Percentiles rank a stretch among this genome's conserved stretches.
Evolutionary conservation across 495 filamentous ascomycete species (phyloP).

Genomic region (Penicillium lagena): DNA sequence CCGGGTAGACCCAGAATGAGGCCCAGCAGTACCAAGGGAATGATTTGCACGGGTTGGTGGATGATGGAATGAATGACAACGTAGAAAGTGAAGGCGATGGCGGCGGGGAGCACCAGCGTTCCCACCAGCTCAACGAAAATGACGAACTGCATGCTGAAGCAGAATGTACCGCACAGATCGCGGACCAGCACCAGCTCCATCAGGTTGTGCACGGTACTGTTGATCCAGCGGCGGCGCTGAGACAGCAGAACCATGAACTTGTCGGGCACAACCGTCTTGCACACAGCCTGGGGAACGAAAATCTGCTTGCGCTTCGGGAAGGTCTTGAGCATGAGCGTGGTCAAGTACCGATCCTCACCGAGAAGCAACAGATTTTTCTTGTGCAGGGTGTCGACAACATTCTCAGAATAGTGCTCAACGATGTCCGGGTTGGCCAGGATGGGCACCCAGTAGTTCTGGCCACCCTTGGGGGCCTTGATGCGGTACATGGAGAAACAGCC

Average conservation of each 20-base stretch:
- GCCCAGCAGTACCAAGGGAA: constrained; percentile 83
- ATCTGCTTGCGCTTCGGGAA: constrained; percentile 99
- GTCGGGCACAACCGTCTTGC: constrained; percentile 96
- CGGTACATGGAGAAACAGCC: constrained; percentile 99
- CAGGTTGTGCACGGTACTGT: constrained; percentile 97
- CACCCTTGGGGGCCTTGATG: constrained; percentile 97
- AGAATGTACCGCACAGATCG: constrained; percentile 97
- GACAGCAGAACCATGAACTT: constrained; percentile 87
- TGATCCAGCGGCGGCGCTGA: constrained; percentile 96
- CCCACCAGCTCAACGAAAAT: constrained; percentile 95
- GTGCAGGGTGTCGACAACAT: constrained; percentile 97
- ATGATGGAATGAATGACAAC: constrained; percentile 87
- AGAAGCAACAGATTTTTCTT: constrained; percentile 96
- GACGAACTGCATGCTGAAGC: constrained; percentile 99
- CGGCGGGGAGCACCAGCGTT: constrained; percentile 89
- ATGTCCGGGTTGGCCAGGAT: constrained; percentile 98
- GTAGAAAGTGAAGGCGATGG: constrained; percentile 95
- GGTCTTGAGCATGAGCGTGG: constrained; percentile 95
- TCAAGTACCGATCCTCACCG: constrained; percentile 94
- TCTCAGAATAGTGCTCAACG: constrained; percentile 98
- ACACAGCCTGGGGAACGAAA: constrained; percentile 96
- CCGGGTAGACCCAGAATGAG: constrained; percentile 93
- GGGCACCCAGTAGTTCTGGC: constrained; percentile 98
- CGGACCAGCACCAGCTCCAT: constrained; percentile 95
- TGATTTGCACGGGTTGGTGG: constrained; percentile 75